Conservation (phyloP, 257 asterid genomes). For the Verbascum thapsus region DNA sequence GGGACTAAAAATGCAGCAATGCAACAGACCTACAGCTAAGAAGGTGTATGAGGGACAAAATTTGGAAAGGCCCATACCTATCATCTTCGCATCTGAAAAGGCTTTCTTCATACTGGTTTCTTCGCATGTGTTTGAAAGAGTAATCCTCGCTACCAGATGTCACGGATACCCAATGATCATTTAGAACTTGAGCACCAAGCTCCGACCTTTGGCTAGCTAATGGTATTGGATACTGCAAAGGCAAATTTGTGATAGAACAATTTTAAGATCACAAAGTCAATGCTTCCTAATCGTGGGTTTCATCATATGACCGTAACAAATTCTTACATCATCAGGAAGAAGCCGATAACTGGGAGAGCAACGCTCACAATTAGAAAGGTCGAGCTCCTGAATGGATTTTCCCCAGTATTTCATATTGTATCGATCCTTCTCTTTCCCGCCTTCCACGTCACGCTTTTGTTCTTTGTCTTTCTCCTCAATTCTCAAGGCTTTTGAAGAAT, state of each 20-base stretch:
- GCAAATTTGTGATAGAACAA: constrained; percentile 3
- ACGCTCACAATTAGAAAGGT: constrained; percentile 74
- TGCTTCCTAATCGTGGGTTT: constrained; percentile 15
- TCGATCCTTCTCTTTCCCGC: constrained; percentile 78
- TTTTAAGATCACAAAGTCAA: constrained; percentile 5
- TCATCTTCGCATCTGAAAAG: constrained; percentile 64
- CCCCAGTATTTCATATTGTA: constrained; percentile 80
- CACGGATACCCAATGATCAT: constrained; percentile 94
- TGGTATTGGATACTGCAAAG: constrained; percentile 80
- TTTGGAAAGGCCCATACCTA: constrained; percentile 35
- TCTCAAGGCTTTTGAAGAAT: constrained; percentile 57
- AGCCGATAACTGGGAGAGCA: constrained; percentile 96
- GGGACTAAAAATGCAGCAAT: too few species aligned
- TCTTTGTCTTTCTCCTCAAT: constrained; percentile 79
- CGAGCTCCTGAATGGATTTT: constrained; percentile 96
- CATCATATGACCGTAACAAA: constrained; percentile 20
- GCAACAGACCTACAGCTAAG: too few species aligned
- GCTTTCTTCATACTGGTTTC: constrained; percentile 62
- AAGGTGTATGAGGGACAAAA: too few species aligned
- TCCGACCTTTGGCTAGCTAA: constrained; percentile 83
- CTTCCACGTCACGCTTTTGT: too few species aligned
- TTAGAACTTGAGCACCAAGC: constrained; percentile 79
- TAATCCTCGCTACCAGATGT: constrained; percentile 83
- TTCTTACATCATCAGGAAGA: constrained; percentile 91
- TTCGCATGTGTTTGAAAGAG: constrained; percentile 61